A percentile compares a stretch with the other conserved stretches of the same genome.
Conservation (phyloP, 2,329 filamentous ascomycete genomes). For the Fonsecaea nubica region DNA sequence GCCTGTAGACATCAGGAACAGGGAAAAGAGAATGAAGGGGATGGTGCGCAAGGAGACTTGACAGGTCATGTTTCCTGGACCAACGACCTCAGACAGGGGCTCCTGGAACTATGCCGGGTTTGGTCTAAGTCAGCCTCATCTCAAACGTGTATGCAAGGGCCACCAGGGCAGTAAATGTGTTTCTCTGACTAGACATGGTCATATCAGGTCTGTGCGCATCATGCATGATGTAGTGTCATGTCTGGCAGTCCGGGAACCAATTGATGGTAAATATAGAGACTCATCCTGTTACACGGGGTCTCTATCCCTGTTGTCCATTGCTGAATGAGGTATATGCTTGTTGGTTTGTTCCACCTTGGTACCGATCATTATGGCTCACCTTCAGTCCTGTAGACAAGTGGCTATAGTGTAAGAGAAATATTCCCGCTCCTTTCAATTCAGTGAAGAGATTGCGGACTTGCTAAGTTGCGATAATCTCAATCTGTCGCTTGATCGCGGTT, state of each 20-base stretch:
- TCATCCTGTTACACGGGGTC: background rate
- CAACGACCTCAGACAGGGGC: background rate
- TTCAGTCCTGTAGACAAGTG: background rate
- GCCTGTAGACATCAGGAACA: background rate
- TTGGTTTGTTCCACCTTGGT: background rate
- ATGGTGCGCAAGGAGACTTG: slow-evolving; percentile 1
- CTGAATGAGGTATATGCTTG: background rate
- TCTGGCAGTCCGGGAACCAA: background rate
- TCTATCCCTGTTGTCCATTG: background rate
- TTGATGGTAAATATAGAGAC: slow-evolving; percentile 4
- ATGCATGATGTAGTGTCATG: slow-evolving; percentile 12
- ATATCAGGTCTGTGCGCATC: background rate
- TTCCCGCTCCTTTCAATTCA: too few species aligned
- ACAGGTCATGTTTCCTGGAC: slow-evolving; percentile 4
- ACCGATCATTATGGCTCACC: background rate
- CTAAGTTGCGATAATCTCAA: background rate
- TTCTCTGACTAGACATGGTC: background rate
- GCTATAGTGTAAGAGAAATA: background rate
- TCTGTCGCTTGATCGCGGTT: background rate
- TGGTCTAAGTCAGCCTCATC: slow-evolving; percentile 10
- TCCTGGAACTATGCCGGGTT: background rate
- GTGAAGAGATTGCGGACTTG: background rate
- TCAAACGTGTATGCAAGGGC: background rate
- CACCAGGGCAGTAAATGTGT: background rate
- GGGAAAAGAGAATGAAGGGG: background rate